phyloP scores from a whole-genome alignment of 768 basidiomycete genomes.

The Panaeolus papilionaceus region DNA sequence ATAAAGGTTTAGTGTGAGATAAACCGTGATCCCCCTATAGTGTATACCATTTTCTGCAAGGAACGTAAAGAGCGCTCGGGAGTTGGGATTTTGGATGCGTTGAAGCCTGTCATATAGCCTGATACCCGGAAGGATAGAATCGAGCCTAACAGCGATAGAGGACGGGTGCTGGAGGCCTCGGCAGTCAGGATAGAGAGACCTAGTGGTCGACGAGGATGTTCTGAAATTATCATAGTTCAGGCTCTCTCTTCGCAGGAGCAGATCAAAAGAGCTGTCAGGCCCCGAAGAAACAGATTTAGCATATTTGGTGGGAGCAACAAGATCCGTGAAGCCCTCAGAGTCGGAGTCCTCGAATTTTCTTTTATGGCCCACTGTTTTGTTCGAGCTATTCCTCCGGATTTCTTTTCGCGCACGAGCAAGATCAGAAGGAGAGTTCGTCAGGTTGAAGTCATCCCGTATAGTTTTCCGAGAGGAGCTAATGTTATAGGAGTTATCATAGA shows the following conservation, averaged over 20 bases:
- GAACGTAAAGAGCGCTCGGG: conserved; percentile 51
- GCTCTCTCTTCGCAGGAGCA: conserved; percentile 44
- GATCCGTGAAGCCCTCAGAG: conserved; percentile 43
- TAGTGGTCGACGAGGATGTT: conserved; percentile 24
- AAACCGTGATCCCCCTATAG: neutral
- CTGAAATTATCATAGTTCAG: conserved; percentile 28
- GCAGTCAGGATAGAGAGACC: neutral
- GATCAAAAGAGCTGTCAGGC: conserved; percentile 52
- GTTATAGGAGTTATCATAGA: conserved; percentile 36
- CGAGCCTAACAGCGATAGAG: conserved; percentile 45
- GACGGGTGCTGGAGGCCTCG: conserved; percentile 21
- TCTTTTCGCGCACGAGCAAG: neutral
- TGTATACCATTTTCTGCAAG: conserved; percentile 43
- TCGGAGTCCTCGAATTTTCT: conserved; percentile 28
- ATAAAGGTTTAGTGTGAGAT: neutral
- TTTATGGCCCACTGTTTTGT: conserved; percentile 33
- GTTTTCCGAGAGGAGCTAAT: neutral
- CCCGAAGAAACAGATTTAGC: conserved; percentile 48
- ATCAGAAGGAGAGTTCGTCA: conserved; percentile 2
- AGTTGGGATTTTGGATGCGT: conserved; percentile 35
- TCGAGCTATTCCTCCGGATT: conserved; percentile 14
- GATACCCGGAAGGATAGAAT: conserved; percentile 52
- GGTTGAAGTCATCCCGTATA: neutral
- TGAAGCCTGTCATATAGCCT: conserved; percentile 50
- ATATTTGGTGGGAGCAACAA: conserved; percentile 48